Evolutionary conservation across 2,329 filamentous ascomycete species (phyloP), one percentile per base, ranked within the genome.

Genomic region (Didymella pinodella): DNA sequence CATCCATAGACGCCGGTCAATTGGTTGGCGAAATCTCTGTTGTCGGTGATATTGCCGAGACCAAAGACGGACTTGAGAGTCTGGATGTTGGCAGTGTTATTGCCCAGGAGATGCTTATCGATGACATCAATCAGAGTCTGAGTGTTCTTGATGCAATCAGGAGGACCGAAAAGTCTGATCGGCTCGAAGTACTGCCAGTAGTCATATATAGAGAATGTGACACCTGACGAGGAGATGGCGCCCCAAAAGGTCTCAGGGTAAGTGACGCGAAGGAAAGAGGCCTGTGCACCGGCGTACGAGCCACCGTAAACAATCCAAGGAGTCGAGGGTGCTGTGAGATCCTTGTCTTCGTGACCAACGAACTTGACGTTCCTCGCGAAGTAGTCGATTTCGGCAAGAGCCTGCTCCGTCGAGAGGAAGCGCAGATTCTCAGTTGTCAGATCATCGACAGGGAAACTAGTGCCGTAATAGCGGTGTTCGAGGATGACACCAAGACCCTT

Each of bases 401-500:
- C 88, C 75, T 96, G 92, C 66, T 93, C 90, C 0, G 92, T 95
- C 0, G 90, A 89, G 69, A 96, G 80, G 80, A 95, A 96, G 2
- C 92, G 88, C 63, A 96, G 78, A 66, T 86, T 93, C 71, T 90
- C 79, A 0, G 86, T 88, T 0, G 84, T 84, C 20, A 94, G 81
- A 68, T 93, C 84, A 0, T 82, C 74, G 0, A 86, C 85, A 0
- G 92, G 91, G 54, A 89, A 88, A 72, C 90, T 93, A 12, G 82
- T 83, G 55, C 92, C 92, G 71, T 96, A 96, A 81, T 96, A 96
- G 29, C 92, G 86, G 71, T 96, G 92, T 79, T 96, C 92, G 2
- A 96, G 83, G 46, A 96, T 85, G 2, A 96, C 89, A 3, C 88
- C 91, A 26, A 96, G 78, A 1, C 92, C 92, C 56, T 87, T 80